Evolutionary conservation across 148 eudicot species (phyloP), one percentile per base, ranked within the genome.

Genomic region (Rhododendron griersonianum): DNA sequence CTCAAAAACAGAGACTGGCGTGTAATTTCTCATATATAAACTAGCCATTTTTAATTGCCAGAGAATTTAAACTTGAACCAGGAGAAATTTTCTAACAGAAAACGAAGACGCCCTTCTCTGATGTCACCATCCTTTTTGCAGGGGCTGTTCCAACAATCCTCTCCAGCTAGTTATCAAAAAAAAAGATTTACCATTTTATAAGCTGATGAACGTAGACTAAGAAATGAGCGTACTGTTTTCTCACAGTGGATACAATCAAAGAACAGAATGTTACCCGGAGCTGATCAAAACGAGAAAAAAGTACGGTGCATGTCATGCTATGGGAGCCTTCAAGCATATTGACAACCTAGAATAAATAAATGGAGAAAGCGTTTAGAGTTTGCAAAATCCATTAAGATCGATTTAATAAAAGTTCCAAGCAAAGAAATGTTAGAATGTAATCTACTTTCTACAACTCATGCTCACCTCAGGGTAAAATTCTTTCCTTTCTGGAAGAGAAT

Each of bases 401-500:
- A n/a, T 8, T 86, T 50, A 25, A 48, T 2, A 11, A 51, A 33
- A 67, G 53, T 45, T 44, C 59, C 47, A 61, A 65, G 47, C 48
- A 83, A 55, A 81, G 48, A 61, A 47, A 61, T 21, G 15, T 23
- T 28, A 33, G 35, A 61, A 35, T n/a, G 19, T 16, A 61, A 80
- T 50, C 25, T 35, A 79, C 39, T 71, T 59, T 25, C 16, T 11
- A 13, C 51, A 82, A 59, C 35, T 30, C 45, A 39, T 50, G 74
- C 94, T 89, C 79, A 96, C 98, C 96, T 97, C 99, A 71, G 98
- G 99, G 91, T 97, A 97, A 87, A 97, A 94, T 86, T 95, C 99
- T 88, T 93, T 97, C 87, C 98, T 91, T 91, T 97, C 98, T 5
- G 99, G 99, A 44, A 97, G 94, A 80, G 99, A 97, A 90, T 95